Evolutionary conservation across 148 eudicot genomes (phyloP).

Genomic region (Silene conica): DNA sequence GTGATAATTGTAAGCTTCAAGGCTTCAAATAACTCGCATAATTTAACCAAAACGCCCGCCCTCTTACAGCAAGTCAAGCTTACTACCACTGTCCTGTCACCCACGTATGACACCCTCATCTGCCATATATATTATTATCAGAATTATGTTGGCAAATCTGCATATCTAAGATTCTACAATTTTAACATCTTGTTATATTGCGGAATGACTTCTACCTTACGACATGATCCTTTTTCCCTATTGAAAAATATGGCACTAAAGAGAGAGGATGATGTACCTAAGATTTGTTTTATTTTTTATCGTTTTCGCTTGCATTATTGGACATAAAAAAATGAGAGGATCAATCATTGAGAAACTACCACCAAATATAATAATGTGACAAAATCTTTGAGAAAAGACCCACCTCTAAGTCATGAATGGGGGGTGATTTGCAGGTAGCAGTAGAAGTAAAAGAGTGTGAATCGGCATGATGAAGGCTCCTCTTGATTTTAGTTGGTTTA

Average conservation of each 20-base stretch:
- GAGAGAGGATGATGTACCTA: no score
- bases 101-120: slow-evolving; percentile 65
- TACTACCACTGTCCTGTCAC: slow-evolving; percentile 62
- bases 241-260: no score
- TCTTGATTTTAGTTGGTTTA: slow-evolving; percentile 42
- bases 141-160: not conserved
- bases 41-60: slow-evolving; percentile 57
- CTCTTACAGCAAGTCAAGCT: slow-evolving; percentile 63
- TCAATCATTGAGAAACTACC: slow-evolving; percentile 24
- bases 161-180: no score
- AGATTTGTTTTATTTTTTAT: not conserved
- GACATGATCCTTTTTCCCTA: no score
- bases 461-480: slow-evolving; percentile 22
- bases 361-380: not conserved
- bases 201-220: no score
- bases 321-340: not conserved
- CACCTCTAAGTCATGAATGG: slow-evolving; percentile 66
- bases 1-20: slow-evolving; percentile 70
- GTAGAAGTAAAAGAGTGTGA: slow-evolving; percentile 25
- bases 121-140: slow-evolving; percentile 20
- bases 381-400: slow-evolving; percentile 1
- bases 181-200: no score
- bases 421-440: slow-evolving; percentile 23
- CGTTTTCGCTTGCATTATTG: slow-evolving; percentile 6
- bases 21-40: slow-evolving; percentile 70